phyloP scores from a whole-genome alignment of 1,284 basidiomycete species.

The Trametes hirsuta region DNA sequence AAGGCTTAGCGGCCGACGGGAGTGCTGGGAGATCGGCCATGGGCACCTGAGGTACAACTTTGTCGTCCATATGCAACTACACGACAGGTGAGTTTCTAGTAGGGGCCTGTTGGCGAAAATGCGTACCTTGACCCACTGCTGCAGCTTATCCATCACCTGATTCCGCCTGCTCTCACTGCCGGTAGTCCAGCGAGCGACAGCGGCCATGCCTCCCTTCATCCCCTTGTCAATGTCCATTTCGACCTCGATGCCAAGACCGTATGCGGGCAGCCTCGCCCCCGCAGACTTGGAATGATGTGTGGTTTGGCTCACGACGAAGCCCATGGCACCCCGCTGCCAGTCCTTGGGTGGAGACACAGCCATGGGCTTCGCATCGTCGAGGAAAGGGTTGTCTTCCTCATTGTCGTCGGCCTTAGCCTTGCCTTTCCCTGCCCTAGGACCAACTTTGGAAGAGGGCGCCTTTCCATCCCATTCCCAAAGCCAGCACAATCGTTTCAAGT shows the following conservation, averaged over 20 bases:
- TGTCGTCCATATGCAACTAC: slow-evolving; percentile 53
- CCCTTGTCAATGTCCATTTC: slow-evolving; percentile 82
- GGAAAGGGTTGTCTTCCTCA: slow-evolving; percentile 78
- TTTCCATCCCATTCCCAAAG: slow-evolving; percentile 84
- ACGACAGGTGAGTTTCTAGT: slow-evolving; percentile 15
- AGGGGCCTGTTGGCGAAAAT: background rate
- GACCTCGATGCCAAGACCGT: slow-evolving; percentile 83
- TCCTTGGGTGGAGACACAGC: slow-evolving; percentile 50
- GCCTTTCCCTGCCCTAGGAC: slow-evolving; percentile 25
- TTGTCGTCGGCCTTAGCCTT: slow-evolving; percentile 40
- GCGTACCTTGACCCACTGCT: slow-evolving; percentile 65
- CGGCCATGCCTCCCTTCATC: slow-evolving; percentile 78
- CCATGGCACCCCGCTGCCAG: slow-evolving; percentile 79
- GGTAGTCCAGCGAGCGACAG: slow-evolving; percentile 82
- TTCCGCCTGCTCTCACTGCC: slow-evolving; percentile 61
- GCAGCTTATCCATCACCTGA: slow-evolving; percentile 60
- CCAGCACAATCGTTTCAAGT: slow-evolving; percentile 78
- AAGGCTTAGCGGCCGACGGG: slow-evolving; percentile 52
- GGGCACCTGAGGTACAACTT: slow-evolving; percentile 60
- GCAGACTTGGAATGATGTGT: slow-evolving; percentile 67
- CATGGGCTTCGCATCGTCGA: slow-evolving; percentile 43
- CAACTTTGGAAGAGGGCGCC: slow-evolving; percentile 33
- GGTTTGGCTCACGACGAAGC: slow-evolving; percentile 69
- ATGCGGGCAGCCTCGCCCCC: slow-evolving; percentile 72
- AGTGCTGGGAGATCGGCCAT: slow-evolving; percentile 67